Conservation (phyloP, 192 early-diverging fungal species). For the Backusella macrospora region DNA sequence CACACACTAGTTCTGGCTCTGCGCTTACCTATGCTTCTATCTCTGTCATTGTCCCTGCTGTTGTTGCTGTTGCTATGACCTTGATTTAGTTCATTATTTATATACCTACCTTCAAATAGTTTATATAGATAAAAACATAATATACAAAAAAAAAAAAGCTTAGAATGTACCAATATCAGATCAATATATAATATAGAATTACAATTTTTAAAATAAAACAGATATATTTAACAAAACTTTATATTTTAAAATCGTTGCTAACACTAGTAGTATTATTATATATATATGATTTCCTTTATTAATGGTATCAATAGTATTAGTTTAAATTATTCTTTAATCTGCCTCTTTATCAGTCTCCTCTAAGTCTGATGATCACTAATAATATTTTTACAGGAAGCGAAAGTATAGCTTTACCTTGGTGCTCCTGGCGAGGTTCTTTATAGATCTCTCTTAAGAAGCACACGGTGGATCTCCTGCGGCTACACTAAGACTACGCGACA, state of each 20-base stretch:
- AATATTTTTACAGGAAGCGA: too few relatives aligned
- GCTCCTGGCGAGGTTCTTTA: too few relatives aligned
- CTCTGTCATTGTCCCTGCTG: not conserved
- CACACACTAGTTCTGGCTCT: not conserved
- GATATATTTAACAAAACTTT: not conserved
- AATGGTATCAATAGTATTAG: too few relatives aligned
- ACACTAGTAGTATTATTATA: not conserved
- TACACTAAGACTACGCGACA: too few relatives aligned
- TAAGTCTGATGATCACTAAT: too few relatives aligned
- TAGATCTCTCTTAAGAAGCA: too few relatives aligned
- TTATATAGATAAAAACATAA: not conserved
- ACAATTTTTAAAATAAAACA: not conserved
- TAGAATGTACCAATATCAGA: not conserved
- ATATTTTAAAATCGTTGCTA: not conserved
- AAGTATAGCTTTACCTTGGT: too few relatives aligned
- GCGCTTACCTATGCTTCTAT: not conserved
- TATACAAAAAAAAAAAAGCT: not conserved
- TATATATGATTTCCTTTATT: not conserved
- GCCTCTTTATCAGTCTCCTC: too few relatives aligned
- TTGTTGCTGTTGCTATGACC: not conserved
- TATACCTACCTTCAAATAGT: not conserved
- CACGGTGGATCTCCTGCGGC: too few relatives aligned
- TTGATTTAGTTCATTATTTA: not conserved
- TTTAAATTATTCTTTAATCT: too few relatives aligned
- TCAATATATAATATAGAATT: not conserved